Percentiles rank a stretch among this genome's conserved stretches.
Conservation (phyloP, 1,284 basidiomycete species). For the Ceratobasidium sp. region DNA sequence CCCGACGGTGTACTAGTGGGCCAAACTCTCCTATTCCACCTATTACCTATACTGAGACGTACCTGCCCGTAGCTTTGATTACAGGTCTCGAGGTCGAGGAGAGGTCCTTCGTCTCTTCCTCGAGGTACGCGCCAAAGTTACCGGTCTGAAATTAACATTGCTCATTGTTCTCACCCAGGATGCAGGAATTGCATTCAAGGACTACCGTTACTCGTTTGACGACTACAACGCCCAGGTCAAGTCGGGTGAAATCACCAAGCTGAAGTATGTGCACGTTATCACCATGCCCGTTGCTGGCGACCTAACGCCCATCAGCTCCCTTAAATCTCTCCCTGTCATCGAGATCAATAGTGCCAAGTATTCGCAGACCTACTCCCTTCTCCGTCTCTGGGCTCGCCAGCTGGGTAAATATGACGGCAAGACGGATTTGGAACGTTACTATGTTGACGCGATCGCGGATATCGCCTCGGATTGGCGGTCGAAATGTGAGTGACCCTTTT, state of each 20-base stretch:
- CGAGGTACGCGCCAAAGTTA: slow-evolving; percentile 9
- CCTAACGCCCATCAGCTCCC: slow-evolving; percentile 7
- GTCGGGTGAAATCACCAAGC: slow-evolving; percentile 33
- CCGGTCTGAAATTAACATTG: not conserved
- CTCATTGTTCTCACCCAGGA: not conserved
- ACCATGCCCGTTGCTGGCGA: not conserved
- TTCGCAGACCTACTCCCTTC: slow-evolving; percentile 27
- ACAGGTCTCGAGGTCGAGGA: slow-evolving; percentile 34
- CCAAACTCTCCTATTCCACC: not conserved
- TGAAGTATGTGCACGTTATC: slow-evolving; percentile 1
- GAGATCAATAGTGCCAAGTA: slow-evolving; percentile 24
- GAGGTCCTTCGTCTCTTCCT: slow-evolving; percentile 39
- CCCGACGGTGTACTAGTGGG: slow-evolving; percentile 32
- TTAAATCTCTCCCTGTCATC: slow-evolving; percentile 34
- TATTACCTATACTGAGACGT: not conserved
- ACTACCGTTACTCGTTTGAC: slow-evolving; percentile 19
- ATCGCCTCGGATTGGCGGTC: slow-evolving; percentile 41
- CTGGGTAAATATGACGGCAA: slow-evolving; percentile 37
- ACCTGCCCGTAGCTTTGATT: slow-evolving; percentile 7
- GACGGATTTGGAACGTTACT: slow-evolving; percentile 35
- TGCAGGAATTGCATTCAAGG: slow-evolving; percentile 41
- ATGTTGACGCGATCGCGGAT: slow-evolving; percentile 38
- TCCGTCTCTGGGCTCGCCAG: slow-evolving; percentile 37
- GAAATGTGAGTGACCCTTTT: slow-evolving; percentile 10
- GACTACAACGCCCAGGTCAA: slow-evolving; percentile 29